These are phyloP conservation scores for Mycena pura DNA, from an alignment of 768 basidiomycete species.

Conservation along the genomic window DNA sequence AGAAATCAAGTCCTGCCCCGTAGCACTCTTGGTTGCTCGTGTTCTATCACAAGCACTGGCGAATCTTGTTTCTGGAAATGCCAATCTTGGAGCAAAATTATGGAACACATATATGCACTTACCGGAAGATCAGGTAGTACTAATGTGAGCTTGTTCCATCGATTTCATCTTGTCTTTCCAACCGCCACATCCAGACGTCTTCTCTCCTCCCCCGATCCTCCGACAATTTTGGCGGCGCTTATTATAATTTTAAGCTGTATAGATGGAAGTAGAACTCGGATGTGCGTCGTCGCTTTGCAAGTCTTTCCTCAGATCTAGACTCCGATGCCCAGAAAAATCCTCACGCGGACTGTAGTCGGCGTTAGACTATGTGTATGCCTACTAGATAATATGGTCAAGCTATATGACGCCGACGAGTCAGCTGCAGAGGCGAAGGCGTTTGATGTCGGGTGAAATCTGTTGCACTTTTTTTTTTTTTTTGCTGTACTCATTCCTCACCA, in stretches of 20 bases:
- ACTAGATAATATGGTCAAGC: slow-evolving; percentile 72
- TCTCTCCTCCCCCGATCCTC: slow-evolving; percentile 68
- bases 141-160: slow-evolving; percentile 61
- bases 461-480: not conserved
- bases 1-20: slow-evolving; percentile 16
- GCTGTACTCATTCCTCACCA: too few relatives aligned
- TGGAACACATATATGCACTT: slow-evolving; percentile 73
- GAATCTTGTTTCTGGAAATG: slow-evolving; percentile 83
- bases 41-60: slow-evolving; percentile 81
- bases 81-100: slow-evolving; percentile 56
- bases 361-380: slow-evolving; percentile 70
- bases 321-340: slow-evolving; percentile 50
- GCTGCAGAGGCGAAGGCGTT: slow-evolving; percentile 74
- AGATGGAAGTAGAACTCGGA: slow-evolving; percentile 58
- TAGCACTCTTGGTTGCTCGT: slow-evolving; percentile 70
- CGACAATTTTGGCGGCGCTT: slow-evolving; percentile 64
- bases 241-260: slow-evolving; percentile 79
- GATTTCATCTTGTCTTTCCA: not conserved
- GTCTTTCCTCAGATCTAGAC: slow-evolving; percentile 6
- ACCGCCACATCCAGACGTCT: slow-evolving; percentile 50
- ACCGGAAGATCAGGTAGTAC: slow-evolving; percentile 74
- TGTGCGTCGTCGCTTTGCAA: slow-evolving; percentile 49
- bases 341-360: slow-evolving; percentile 62
- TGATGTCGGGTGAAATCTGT: slow-evolving; percentile 66
- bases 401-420: slow-evolving; percentile 72